Evolutionary conservation across 768 basidiomycete species (phyloP).

Genomic region (Lanmaoa rubissima): DNA sequence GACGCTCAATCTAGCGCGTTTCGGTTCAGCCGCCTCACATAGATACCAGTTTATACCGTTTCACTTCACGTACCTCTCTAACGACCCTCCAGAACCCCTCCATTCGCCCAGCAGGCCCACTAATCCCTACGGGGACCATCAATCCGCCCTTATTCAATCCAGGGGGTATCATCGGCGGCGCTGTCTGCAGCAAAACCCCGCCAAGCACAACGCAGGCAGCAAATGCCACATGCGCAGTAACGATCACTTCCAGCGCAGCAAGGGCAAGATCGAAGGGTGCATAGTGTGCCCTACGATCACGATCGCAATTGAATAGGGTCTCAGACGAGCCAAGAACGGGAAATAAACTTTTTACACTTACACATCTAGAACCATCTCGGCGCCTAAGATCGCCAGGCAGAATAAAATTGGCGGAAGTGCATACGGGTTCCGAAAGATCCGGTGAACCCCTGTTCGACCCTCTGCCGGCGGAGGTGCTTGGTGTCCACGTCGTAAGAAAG

Average conservation of each 20-base stretch:
- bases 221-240: conserved; percentile 84
- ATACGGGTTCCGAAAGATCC: conserved; percentile 72
- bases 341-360: conserved; percentile 37
- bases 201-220: conserved; percentile 82
- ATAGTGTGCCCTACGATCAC: conserved; percentile 47
- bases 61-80: conserved; percentile 59
- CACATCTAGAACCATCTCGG: conserved; percentile 54
- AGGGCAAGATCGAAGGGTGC: conserved; percentile 80
- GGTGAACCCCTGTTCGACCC: conserved; percentile 9
- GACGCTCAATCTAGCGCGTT: conserved; percentile 66
- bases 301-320: not conserved
- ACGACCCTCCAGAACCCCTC: conserved; percentile 77
- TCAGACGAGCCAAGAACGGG: not conserved
- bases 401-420: conserved; percentile 61
- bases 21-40: not conserved
- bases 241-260: conserved; percentile 69
- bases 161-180: conserved; percentile 47
- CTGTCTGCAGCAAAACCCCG: conserved; percentile 84
- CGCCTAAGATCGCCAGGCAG: conserved; percentile 51
- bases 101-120: conserved; percentile 59
- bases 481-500: conserved; percentile 39
- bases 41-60: not conserved
- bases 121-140: not conserved
- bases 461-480: conserved; percentile 6
- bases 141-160: conserved; percentile 15